A percentile compares a stretch with the other conserved stretches of the same genome.
Conservation (phyloP, 1,284 basidiomycete genomes). For the Tremellales sp. region DNA sequence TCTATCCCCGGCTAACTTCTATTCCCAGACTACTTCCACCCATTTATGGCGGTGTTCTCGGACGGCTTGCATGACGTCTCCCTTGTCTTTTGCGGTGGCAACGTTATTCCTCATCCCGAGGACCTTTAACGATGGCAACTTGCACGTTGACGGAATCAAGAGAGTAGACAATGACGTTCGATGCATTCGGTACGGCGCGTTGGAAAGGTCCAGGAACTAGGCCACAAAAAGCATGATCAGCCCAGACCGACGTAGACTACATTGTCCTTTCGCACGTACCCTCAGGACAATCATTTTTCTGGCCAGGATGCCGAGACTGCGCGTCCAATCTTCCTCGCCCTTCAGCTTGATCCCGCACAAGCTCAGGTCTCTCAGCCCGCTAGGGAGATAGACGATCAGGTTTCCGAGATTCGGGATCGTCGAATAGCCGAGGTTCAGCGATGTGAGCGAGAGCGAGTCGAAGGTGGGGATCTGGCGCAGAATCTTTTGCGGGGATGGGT, state of each 20-base stretch:
- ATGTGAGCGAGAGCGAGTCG: slow-evolving; percentile 20
- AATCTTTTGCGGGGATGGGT: slow-evolving; percentile 24
- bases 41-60: too few relatives aligned
- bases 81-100: too few relatives aligned
- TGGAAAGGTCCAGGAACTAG: slow-evolving; percentile 34
- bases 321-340: slow-evolving; percentile 13
- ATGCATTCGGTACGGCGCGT: slow-evolving; percentile 13
- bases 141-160: slow-evolving; percentile 13
- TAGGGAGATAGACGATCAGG: slow-evolving; percentile 24
- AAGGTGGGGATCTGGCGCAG: slow-evolving; percentile 19
- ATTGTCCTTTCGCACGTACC: slow-evolving; percentile 19
- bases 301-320: slow-evolving; percentile 19
- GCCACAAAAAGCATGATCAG: neutral
- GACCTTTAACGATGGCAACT: slow-evolving; percentile 22
- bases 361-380: slow-evolving; percentile 24
- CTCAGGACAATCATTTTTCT: slow-evolving; percentile 32
- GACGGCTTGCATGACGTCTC: too few relatives aligned
- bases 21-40: too few relatives aligned
- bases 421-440: slow-evolving; percentile 33
- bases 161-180: slow-evolving; percentile 7
- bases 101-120: slow-evolving; percentile 26
- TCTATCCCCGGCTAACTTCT: too few relatives aligned
- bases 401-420: slow-evolving; percentile 25
- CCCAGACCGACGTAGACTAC: neutral
- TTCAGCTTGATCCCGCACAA: slow-evolving; percentile 20